Evolutionary conservation across 2,329 filamentous ascomycete species (phyloP).

Genomic region (Colletotrichum echinochloae): DNA sequence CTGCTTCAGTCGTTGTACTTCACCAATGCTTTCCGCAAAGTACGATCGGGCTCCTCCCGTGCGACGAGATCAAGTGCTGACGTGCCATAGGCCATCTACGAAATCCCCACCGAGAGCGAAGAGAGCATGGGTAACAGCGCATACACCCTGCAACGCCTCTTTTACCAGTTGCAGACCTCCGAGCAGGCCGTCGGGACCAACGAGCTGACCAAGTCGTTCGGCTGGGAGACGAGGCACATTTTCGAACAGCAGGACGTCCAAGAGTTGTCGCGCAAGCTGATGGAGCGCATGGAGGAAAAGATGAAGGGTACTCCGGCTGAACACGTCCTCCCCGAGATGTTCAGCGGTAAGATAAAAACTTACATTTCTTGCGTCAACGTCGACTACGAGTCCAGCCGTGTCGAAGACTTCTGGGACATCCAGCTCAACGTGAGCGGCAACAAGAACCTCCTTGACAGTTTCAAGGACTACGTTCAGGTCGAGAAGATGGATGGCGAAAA

Average conservation of each 20-base stretch:
- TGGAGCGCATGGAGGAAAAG: conserved; percentile 96
- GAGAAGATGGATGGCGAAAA: conserved; percentile 98
- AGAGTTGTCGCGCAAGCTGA: conserved; percentile 93
- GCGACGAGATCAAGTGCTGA: conserved; percentile 4
- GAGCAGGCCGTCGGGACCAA: conserved; percentile 86
- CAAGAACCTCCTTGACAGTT: conserved; percentile 92
- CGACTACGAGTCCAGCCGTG: conserved; percentile 93
- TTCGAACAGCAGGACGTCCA: conserved; percentile 99
- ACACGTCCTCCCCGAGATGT: conserved; percentile 88
- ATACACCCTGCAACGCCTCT: conserved; percentile 91
- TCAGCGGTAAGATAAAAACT: conserved; percentile 98
- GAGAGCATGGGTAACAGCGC: conserved; percentile 87
- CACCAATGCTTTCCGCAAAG: conserved; percentile 93
- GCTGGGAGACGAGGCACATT: conserved; percentile 97
- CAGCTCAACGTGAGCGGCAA: conserved; percentile 97
- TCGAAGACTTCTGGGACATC: conserved; percentile 99
- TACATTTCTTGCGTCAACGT: conserved; percentile 99
- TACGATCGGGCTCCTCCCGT: conserved; percentile 50
- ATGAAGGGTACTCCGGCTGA: conserved; percentile 98
- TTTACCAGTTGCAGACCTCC: conserved; percentile 93
- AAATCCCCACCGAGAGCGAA: conserved; percentile 92
- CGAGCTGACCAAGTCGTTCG: conserved; percentile 95
- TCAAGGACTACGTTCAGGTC: conserved; percentile 95
- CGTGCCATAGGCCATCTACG: conserved; percentile 83
- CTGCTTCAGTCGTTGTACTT: conserved; percentile 87